Evolutionary conservation across 164 flowering plant species (phyloP), one percentile per base, ranked within the genome.

Genomic region (Warburgia ugandensis): DNA sequence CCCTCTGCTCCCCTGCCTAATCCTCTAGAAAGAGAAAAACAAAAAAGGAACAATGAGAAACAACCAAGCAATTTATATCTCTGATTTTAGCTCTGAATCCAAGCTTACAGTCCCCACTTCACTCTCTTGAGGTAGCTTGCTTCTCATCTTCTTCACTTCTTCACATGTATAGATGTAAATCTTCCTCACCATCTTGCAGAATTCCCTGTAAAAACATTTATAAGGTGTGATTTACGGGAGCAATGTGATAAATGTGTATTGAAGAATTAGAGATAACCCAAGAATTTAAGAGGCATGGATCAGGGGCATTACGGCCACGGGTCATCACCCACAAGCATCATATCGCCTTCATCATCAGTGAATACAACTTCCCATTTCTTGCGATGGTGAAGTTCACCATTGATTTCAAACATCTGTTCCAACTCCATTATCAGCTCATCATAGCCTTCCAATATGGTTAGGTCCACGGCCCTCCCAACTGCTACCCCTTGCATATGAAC

Each of bases 401-500:
- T 75, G 32, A 87, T 77, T 31, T 83, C 88, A 57, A 92, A 92
- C 88, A 85, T 72, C 46, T 72, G 60, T 64, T 92, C 98, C 5
- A 92, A 67, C 59, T 85, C 96, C 41, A 61, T 68, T 31, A 80
- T 72, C 40, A 92, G 86, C 33, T 85, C 72, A 60, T 71, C 73
- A 27, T 92, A 92, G 17, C 95, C 82, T 20, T 69, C 71, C 50
- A 92, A 58, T 20, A 51, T 51, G 9, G 77, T 65, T 59, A 91
- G 68, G 63, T 87, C 98, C 68, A 91, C 88, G 6, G 98, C 96
- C 38, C 96, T 77, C 21, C 96, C 95, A 45, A 91, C 95, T 10
- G 85, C 84, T 16, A 83, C 60, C 3, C 98, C 98, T 63, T 84
- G 90, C 98, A 91, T 91, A 68, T 79, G 96, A 35, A 91, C 98